Evolutionary conservation across 805 yeast genomes (phyloP).

Genomic region (Lachancea sp.): DNA sequence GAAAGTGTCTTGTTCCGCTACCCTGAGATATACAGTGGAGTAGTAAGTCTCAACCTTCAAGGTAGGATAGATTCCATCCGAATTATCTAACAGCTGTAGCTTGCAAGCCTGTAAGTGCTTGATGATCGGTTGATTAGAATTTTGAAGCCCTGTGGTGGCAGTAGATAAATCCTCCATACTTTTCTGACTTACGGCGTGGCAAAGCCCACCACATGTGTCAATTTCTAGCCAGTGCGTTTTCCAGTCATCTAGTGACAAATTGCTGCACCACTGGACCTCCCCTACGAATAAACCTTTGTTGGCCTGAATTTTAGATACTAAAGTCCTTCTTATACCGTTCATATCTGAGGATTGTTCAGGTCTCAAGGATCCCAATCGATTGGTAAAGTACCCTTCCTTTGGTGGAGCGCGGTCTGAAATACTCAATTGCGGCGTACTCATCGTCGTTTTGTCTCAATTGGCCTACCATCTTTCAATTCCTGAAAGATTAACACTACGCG

Average conservation of each 20-base stretch:
- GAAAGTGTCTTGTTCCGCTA: slow-evolving; percentile 28
- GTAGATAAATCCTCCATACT: slow-evolving; percentile 6
- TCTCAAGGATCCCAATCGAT: background rate
- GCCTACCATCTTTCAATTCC: background rate
- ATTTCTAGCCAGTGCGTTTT: slow-evolving; percentile 18
- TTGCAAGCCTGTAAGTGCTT: slow-evolving; percentile 24
- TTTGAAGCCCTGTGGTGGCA: slow-evolving; percentile 4
- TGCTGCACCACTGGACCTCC: slow-evolving; percentile 21
- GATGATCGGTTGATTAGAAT: slow-evolving; percentile 15
- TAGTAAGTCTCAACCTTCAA: slow-evolving; percentile 15
- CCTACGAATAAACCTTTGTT: slow-evolving; percentile 23
- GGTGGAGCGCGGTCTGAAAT: slow-evolving; percentile 7
- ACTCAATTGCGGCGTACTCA: slow-evolving; percentile 6
- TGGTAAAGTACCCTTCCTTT: background rate
- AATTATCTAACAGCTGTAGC: slow-evolving; percentile 16
- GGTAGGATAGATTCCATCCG: slow-evolving; percentile 11
- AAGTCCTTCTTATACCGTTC: background rate
- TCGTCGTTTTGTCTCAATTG: background rate
- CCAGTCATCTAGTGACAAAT: slow-evolving; percentile 21
- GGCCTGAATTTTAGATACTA: slow-evolving; percentile 4
- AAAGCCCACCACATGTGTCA: slow-evolving; percentile 15
- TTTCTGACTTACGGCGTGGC: slow-evolving; percentile 14
- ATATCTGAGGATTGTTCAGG: slow-evolving; percentile 3
- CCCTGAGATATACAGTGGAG: slow-evolving; percentile 14
- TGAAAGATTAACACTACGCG: background rate